phyloP scores from a whole-genome alignment of 306 rosid genomes.

The Fragaria iinumae region DNA sequence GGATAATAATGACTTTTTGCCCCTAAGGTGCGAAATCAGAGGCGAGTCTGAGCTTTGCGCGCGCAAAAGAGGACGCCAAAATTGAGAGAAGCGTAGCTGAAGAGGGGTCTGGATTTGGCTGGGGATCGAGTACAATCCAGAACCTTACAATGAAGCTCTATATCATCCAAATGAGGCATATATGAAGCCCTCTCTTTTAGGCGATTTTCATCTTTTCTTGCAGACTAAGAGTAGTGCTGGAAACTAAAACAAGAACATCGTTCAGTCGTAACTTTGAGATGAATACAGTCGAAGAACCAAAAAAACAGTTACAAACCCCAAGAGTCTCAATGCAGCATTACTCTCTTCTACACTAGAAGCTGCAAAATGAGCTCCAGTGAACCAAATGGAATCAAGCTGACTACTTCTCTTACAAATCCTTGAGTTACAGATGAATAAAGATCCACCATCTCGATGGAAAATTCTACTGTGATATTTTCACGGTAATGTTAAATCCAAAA shows the following conservation, averaged over 20 bases:
- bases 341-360: neutral
- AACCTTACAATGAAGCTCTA: no score
- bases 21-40: no score
- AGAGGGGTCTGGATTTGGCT: no score
- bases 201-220: neutral
- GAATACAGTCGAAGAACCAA: neutral
- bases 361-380: neutral
- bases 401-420: neutral
- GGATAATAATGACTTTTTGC: no score
- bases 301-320: neutral
- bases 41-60: no score
- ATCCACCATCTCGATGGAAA: neutral
- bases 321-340: neutral
- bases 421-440: neutral
- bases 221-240: neutral
- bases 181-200: neutral
- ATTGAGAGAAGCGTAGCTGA: no score
- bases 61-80: no score
- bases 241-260: neutral
- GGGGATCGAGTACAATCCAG: no score
- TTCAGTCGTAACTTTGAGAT: neutral
- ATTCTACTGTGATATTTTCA: neutral
- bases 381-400: neutral
- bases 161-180: no score
- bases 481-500: neutral